Conservation (phyloP, 495 filamentous ascomycete genomes). For the Aspergillus sparsus region DNA sequence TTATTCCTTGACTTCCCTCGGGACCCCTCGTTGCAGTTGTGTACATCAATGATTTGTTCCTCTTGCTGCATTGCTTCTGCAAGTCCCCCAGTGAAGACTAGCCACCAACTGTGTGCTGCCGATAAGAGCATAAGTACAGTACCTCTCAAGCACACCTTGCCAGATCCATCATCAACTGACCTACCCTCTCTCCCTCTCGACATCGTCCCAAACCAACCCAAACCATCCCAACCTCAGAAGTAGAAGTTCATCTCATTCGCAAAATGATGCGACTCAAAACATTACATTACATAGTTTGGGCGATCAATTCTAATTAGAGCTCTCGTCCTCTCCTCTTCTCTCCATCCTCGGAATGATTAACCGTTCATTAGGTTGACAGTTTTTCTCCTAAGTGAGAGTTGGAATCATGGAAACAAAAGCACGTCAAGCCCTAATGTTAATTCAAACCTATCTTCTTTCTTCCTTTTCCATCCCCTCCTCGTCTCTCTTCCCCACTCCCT, state of each 20-base stretch:
- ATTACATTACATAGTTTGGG: too few relatives aligned
- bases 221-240: background rate
- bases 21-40: slow-evolving; percentile 30
- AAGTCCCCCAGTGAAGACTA: slow-evolving; percentile 20
- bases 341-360: background rate
- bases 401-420: background rate
- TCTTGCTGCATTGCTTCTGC: slow-evolving; percentile 31
- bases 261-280: too few relatives aligned
- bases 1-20: slow-evolving; percentile 11
- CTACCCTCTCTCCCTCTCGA: background rate
- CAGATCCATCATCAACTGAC: background rate
- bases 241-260: too few relatives aligned
- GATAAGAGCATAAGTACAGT: slow-evolving; percentile 25
- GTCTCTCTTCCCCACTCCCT: background rate
- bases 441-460: background rate
- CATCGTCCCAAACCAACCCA: background rate
- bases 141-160: slow-evolving; percentile 1
- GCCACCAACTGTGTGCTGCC: slow-evolving; percentile 20
- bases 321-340: background rate
- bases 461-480: background rate
- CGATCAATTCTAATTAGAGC: too few relatives aligned
- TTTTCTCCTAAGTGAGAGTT: background rate
- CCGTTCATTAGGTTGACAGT: background rate
- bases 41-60: slow-evolving; percentile 45
- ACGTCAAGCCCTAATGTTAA: background rate